These are phyloP conservation scores for Solanum virginianum DNA, from an alignment of 257 asterid genomes.

Conservation along the genomic window DNA sequence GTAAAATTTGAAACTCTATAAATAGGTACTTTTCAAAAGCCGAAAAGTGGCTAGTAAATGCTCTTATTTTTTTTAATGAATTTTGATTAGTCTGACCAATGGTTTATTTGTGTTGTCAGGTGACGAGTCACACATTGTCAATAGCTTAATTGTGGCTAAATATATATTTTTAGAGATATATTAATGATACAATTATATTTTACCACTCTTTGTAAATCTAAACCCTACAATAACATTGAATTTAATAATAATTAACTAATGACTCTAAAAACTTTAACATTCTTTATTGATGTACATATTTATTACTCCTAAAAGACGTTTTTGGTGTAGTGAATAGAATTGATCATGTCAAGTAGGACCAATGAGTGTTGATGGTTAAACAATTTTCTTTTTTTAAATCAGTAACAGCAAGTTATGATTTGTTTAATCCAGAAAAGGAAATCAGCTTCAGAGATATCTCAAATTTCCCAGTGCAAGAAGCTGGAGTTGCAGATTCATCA, in stretches of 20 bases:
- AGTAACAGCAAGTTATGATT: neutral
- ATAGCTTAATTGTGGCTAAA: no score
- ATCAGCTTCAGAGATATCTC: slow-evolving; percentile 59
- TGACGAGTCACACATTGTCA: no score
- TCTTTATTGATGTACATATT: no score
- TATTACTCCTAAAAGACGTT: no score
- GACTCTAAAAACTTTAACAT: no score
- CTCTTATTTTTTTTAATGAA: neutral
- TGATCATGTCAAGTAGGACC: no score
- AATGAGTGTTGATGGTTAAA: neutral
- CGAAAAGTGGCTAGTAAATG: neutral
- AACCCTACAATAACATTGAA: accelerated
- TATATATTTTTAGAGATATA: no score
- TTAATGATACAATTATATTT: no score
- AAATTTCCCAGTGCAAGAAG: slow-evolving; percentile 17
- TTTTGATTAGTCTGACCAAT: neutral
- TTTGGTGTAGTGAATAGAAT: no score
- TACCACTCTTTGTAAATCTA: no score
- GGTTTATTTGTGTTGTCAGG: no score
- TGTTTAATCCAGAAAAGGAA: slow-evolving; percentile 34
- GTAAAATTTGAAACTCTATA: neutral
- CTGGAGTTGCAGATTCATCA: neutral
- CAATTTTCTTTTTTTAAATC: neutral
- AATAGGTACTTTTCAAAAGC: neutral
- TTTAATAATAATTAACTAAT: no score